These are phyloP conservation scores for Chalciporus chontae DNA, from an alignment of 768 basidiomycete species.

Conservation along the genomic window DNA sequence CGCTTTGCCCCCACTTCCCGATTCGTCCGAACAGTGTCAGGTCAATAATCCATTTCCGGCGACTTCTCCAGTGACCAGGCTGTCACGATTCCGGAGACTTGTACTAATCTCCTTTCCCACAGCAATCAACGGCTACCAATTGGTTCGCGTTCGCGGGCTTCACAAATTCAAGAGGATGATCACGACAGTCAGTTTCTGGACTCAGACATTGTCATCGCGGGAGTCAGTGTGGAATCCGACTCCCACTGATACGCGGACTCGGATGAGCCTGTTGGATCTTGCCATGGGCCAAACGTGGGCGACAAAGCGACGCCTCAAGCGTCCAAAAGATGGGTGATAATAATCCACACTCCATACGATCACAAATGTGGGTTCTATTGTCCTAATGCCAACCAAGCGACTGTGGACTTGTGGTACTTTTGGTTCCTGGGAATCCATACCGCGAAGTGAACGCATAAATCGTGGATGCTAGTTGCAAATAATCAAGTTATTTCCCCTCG, in stretches of 20 bases:
- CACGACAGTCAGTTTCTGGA: no score
- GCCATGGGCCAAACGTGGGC: neutral
- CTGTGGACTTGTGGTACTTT: conserved; percentile 12
- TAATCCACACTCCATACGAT: neutral
- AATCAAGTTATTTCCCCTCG: neutral
- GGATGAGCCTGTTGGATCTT: neutral
- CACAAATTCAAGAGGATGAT: no score
- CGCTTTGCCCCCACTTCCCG: conserved; percentile 3
- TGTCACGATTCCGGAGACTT: no score
- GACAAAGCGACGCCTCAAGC: conserved; percentile 1
- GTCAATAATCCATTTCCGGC: neutral
- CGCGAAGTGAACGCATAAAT: neutral
- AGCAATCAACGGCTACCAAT: no score
- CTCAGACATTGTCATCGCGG: no score
- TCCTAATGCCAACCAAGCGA: neutral
- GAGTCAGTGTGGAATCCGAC: neutral
- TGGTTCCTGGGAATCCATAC: neutral
- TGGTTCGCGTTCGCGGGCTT: no score
- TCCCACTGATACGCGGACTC: neutral
- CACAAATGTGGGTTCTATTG: conserved; percentile 11
- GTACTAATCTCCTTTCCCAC: no score
- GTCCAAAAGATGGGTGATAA: neutral
- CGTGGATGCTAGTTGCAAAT: neutral
- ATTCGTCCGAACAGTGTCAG: neutral
- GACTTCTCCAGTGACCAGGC: neutral